Evolutionary conservation across 2,329 filamentous ascomycete species (phyloP).

Genomic region (Cladophialophora exuberans): DNA sequence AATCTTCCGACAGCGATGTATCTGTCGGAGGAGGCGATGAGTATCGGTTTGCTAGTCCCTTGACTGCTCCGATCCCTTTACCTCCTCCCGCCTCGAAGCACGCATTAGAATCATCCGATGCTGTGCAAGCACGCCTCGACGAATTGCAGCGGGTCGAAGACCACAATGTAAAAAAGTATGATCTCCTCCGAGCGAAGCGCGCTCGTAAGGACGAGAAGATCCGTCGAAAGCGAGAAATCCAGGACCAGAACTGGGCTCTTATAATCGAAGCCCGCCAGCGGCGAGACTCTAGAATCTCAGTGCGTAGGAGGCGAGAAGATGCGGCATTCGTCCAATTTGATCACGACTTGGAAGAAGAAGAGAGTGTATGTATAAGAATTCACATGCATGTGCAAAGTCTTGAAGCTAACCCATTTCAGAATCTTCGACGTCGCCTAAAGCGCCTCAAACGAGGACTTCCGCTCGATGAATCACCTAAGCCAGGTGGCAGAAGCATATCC

Average conservation of each 20-base stretch:
- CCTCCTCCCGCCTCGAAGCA: conserved; percentile 31
- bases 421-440: conserved; percentile 32
- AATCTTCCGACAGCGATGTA: conserved; percentile 33
- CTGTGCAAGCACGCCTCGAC: conserved; percentile 28
- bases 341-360: conserved; percentile 32
- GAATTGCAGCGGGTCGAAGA: conserved; percentile 31
- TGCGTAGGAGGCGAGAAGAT: conserved; percentile 30
- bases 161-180: conserved; percentile 31
- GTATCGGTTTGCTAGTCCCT: conserved; percentile 20
- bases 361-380: conserved; percentile 22
- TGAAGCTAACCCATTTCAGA: conserved; percentile 20
- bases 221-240: conserved; percentile 27
- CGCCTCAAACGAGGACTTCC: conserved; percentile 33
- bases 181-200: conserved; percentile 30
- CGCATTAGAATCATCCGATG: conserved; percentile 29
- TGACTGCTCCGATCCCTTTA: conserved; percentile 28
- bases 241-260: conserved; percentile 31
- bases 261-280: conserved; percentile 32
- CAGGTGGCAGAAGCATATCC: conserved; percentile 17
- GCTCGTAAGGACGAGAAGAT: conserved; percentile 33
- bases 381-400: background rate
- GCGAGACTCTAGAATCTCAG: conserved; percentile 28
- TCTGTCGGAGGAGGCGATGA: conserved; percentile 26
- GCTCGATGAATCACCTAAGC: conserved; percentile 28
- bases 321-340: conserved; percentile 31